Base-by-base conservation (phyloP, 176 grass and related monocot species). In the Lolium perenne region DNA sequence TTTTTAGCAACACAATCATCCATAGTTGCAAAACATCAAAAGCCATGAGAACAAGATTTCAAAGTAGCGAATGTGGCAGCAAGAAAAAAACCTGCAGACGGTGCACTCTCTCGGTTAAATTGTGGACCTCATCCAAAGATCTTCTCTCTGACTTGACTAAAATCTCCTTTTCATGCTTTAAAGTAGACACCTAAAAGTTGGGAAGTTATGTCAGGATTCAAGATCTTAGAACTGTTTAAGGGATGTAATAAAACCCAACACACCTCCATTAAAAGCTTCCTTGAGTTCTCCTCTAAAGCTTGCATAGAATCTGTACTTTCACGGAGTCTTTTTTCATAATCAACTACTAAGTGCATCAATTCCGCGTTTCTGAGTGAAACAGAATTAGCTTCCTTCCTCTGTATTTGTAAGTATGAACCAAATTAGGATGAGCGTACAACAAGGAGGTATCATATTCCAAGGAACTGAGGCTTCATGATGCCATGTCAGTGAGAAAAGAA, bases 361-460 rank as follows among this genome's bases (percentile, higher is more conserved):
- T 99, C 97, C 29, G 92, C 73, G 88, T 97, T 99, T 93, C 97
- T 94, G 63, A 91, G 77, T 20, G 92, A 99, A 74, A 83, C 78
- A 40, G 89, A 90, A 94, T 90, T 97, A 82, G 97, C 87, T 87
- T 97, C 94, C 62, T 94, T 99, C 82, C 94, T 94, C 97, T 99
- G 82, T 46, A 87, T 47, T 73, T 78, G 86, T 29, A 43, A 16
- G 59, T 79, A 82, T 50, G 26, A 86, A 56, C 38, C 35, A 82
- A 48, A 54, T 83, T 72, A 83, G 75, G 25, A 80, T 80, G 21
- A 58, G 49, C 18, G 76, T 77, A 83, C 22, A 63, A 53, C 6
- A 18, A 84, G 62, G 17, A 85, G 23, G 35, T 76, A 8, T 75
- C 15, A 32, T 77, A 5, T 22, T n/a, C 18, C 40, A 80, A 76